Evolutionary conservation across 2,329 filamentous ascomycete species (phyloP).

Genomic region (Colletotrichum lentis): DNA sequence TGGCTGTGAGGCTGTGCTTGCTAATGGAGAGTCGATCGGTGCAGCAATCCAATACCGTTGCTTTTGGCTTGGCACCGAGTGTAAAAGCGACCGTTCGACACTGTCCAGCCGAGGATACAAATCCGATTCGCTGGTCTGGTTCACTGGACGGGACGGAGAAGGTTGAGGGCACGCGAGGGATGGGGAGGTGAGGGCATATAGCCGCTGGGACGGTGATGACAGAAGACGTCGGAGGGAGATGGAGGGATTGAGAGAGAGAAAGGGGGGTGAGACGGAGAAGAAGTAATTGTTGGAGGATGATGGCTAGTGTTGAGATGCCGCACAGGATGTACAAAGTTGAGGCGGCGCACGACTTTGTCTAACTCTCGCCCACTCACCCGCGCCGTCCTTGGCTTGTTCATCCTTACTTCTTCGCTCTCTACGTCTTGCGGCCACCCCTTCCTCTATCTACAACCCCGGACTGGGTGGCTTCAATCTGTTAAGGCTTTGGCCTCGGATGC

Average conservation of each 20-base stretch:
- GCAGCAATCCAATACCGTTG: not conserved
- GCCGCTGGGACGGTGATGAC: not conserved
- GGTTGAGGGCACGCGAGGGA: slow-evolving; percentile 16
- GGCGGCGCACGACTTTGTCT: slow-evolving; percentile 24
- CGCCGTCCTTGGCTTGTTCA: slow-evolving; percentile 27
- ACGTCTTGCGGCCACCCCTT: not conserved
- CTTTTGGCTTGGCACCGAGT: slow-evolving; percentile 19
- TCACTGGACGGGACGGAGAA: slow-evolving; percentile 2
- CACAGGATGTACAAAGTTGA: slow-evolving; percentile 21
- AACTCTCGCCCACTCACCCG: slow-evolving; percentile 28
- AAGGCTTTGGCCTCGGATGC: slow-evolving; percentile 26
- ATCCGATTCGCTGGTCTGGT: slow-evolving; percentile 4
- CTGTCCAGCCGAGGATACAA: not conserved
- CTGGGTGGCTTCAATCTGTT: slow-evolving; percentile 15
- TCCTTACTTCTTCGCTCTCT: not conserved
- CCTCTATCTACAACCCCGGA: slow-evolving; percentile 28
- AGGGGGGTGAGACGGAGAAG: not conserved
- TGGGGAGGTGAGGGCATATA: not conserved
- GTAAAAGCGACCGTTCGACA: slow-evolving; percentile 13
- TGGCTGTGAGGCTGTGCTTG: slow-evolving; percentile 26
- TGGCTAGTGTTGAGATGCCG: slow-evolving; percentile 20
- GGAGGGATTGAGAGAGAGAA: not conserved
- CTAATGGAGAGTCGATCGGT: slow-evolving; percentile 4
- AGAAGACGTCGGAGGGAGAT: not conserved
- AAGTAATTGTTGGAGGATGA: slow-evolving; percentile 1